Evolutionary conservation across 164 flowering plant species (phyloP), one percentile per base, ranked within the genome.

Genomic region (Annona cherimola): DNA sequence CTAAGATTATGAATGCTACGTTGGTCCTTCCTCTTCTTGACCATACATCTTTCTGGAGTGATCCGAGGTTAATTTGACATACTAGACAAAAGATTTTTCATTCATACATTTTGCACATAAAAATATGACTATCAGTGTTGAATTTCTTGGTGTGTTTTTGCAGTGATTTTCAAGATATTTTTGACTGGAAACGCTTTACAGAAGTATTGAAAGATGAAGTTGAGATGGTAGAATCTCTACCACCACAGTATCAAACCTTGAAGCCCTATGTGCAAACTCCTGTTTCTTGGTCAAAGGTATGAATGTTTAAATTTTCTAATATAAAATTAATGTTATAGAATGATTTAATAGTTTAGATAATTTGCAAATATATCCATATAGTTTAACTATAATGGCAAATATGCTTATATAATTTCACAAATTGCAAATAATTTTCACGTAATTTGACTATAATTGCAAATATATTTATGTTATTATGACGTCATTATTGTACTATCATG

Each of bases 1-100:
- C 99, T 40, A 89, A 85, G 77, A 81, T 95, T 42, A 93, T 95
- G 98, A 95, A 93, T 81, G 98, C 98, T 7, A 89, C 94, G 43
- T 80, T 95, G 43, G 97, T 95, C 73, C 92, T 92, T 79, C 97
- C 99, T 73, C 81, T 83, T 66, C 89, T 92, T 2, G 99, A 92
- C 73, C 96, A 90, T 46, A 83, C 83, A 4, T 92, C 96, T 4
- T 90, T 89, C 70, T 92, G 97, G 97, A 85, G 88, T 2, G 97
- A 92, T 66, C 89, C 90, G 16, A 92, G 97, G 97, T 88, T 76
- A 19, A n/a, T 18, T 57, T 16, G 61, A 57, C 11, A 3, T 8
- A 19, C 6, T 40, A 8, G 7, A 7, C 2, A 19, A 40, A 61
- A 20, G 7, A 40, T 7, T 16, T 8, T 7, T 54, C 59, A 7